Conservation (phyloP, 306 rosid species). For the Medicago ruthenica region DNA sequence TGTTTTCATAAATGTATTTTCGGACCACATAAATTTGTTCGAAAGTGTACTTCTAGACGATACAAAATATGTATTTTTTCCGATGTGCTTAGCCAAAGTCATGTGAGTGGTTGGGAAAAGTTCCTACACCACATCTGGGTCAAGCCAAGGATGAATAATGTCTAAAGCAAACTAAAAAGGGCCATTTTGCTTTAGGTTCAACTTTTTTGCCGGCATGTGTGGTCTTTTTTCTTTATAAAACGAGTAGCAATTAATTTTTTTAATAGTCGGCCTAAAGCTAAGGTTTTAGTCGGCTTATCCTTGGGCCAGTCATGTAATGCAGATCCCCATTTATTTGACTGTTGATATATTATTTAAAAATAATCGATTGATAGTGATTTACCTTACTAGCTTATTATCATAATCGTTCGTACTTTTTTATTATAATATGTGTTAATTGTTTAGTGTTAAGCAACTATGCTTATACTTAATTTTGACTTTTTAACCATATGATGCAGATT, state of each 20-base stretch:
- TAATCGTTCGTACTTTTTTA: neutral
- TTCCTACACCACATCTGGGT: neutral
- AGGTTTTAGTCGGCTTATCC: neutral
- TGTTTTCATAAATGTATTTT: neutral
- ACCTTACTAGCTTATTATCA: no score
- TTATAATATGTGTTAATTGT: neutral
- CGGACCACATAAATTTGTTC: no score
- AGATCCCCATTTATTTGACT: neutral
- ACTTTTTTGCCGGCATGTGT: neutral
- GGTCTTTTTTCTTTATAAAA: neutral
- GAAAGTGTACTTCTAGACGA: no score
- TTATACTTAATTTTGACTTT: conserved; percentile 19
- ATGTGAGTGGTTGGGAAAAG: neutral
- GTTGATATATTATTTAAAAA: no score
- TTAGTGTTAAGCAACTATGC: neutral
- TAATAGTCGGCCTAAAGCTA: no score
- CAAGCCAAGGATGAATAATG: neutral
- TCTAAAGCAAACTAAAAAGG: neutral
- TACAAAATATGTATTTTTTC: no score
- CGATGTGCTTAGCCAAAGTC: neutral
- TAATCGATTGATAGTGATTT: no score
- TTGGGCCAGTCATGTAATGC: neutral
- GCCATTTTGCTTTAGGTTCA: neutral
- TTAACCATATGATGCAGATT: conserved; percentile 61
- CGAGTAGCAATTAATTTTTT: no score